Percentiles rank a stretch among this genome's conserved stretches.
These are phyloP conservation scores for Rostrohypoxylon terebratum DNA, from an alignment of 495 filamentous ascomycete genomes.

Conservation along the genomic window DNA sequence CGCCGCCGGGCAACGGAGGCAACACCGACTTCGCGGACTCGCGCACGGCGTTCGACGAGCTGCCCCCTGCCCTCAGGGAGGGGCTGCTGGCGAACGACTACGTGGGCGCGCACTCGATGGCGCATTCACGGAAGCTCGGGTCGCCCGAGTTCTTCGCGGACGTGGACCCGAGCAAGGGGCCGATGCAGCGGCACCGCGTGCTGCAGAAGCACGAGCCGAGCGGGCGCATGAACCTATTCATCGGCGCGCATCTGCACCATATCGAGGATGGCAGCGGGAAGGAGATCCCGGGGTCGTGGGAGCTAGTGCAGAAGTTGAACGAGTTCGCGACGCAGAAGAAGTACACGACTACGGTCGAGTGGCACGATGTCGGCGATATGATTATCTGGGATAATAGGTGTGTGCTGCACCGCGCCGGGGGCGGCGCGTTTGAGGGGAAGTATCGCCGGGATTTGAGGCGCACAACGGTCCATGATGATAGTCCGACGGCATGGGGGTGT, in stretches of 20 bases:
- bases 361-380: conserved; percentile 63
- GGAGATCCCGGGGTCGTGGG: conserved; percentile 49
- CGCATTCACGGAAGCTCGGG: conserved; percentile 65
- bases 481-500: conserved; percentile 58
- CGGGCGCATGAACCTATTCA: conserved; percentile 65
- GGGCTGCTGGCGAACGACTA: conserved; percentile 60
- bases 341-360: conserved; percentile 61
- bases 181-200: conserved; percentile 64
- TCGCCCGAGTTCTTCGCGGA: conserved; percentile 64
- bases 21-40: conserved; percentile 70
- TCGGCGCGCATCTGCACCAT: conserved; percentile 67
- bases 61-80: conserved; percentile 54
- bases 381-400: conserved; percentile 71
- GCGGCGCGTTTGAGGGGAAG: conserved; percentile 63
- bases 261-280: conserved; percentile 63
- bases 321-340: conserved; percentile 62
- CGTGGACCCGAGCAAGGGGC: conserved; percentile 56
- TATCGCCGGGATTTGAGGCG: conserved; percentile 65
- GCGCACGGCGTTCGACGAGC: conserved; percentile 65
- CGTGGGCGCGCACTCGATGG: conserved; percentile 66
- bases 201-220: conserved; percentile 65
- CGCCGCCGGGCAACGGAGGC: conserved; percentile 63
- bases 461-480: conserved; percentile 65
- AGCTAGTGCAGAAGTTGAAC: conserved; percentile 59
- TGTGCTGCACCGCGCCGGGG: conserved; percentile 65